phyloP scores from a whole-genome alignment of 495 filamentous ascomycete genomes.

The Penicillium odoratum region DNA sequence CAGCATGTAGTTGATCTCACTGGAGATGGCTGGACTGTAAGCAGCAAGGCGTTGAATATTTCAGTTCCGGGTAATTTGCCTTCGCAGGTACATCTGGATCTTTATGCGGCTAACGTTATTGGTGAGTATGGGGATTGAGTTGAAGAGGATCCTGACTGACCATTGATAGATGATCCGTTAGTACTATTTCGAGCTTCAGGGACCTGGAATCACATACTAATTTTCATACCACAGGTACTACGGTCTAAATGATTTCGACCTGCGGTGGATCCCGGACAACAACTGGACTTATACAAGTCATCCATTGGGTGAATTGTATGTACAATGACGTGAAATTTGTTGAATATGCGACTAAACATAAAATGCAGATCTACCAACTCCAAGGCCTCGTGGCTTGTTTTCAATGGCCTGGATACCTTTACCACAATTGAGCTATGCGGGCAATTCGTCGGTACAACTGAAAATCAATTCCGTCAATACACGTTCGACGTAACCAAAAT shows the following conservation, averaged over 20 bases:
- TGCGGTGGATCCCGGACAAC: constrained; percentile 58
- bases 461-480: constrained; percentile 74
- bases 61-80: constrained; percentile 61
- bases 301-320: constrained; percentile 49
- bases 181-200: constrained; percentile 15
- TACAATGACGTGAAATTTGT: background rate
- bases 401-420: constrained; percentile 69
- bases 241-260: constrained; percentile 61
- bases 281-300: constrained; percentile 67
- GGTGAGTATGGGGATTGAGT: constrained; percentile 23
- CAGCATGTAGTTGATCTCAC: constrained; percentile 54
- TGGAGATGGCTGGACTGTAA: constrained; percentile 55
- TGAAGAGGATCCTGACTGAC: constrained; percentile 4
- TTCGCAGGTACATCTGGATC: constrained; percentile 63
- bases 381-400: constrained; percentile 54
- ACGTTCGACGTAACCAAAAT: constrained; percentile 62
- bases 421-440: constrained; percentile 62
- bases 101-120: constrained; percentile 53
- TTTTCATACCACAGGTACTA: constrained; percentile 36
- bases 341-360: background rate
- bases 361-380: constrained; percentile 19
- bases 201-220: background rate
- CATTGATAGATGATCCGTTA: constrained; percentile 48
- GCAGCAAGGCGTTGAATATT: constrained; percentile 50
- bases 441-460: constrained; percentile 58